phyloP scores from a whole-genome alignment of 345 rosid genomes.

The Turnera subulata region DNA sequence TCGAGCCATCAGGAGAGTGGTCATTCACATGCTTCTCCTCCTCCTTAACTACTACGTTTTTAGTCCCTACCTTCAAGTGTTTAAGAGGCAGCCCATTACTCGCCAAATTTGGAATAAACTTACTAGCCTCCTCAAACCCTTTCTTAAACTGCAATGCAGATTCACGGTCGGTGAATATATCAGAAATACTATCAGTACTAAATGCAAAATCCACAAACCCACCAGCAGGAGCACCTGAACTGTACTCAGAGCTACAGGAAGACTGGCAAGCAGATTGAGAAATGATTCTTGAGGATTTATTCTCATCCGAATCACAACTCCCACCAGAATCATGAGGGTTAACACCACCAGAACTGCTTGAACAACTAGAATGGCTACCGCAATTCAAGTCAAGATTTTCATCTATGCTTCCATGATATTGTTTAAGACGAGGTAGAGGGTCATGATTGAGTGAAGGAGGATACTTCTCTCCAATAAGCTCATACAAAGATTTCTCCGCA shows the following conservation, averaged over 20 bases:
- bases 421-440: conserved; percentile 6
- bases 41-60: conserved; percentile 8
- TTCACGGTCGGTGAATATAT: conserved; percentile 34
- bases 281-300: conserved; percentile 5
- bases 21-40: conserved; percentile 23
- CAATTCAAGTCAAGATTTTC: conserved; percentile 16
- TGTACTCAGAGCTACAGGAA: conserved; percentile 25
- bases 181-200: conserved; percentile 33
- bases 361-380: conserved; percentile 6
- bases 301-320: conserved; percentile 22
- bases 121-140: conserved; percentile 60
- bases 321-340: conserved; percentile 15
- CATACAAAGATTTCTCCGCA: conserved; percentile 55
- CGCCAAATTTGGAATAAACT: conserved; percentile 48
- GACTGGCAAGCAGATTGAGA: conserved; percentile 33
- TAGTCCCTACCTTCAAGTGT: conserved; percentile 27
- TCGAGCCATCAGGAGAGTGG: conserved; percentile 3
- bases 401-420: conserved; percentile 13
- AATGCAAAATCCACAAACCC: conserved; percentile 45
- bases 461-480: conserved; percentile 51
- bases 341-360: conserved; percentile 10
- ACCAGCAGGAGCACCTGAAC: conserved; percentile 18
- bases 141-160: conserved; percentile 52
- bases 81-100: conserved; percentile 22
- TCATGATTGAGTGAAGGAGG: conserved; percentile 32